phyloP scores from a whole-genome alignment of 768 basidiomycete genomes.

The Clavaria fumosa region DNA sequence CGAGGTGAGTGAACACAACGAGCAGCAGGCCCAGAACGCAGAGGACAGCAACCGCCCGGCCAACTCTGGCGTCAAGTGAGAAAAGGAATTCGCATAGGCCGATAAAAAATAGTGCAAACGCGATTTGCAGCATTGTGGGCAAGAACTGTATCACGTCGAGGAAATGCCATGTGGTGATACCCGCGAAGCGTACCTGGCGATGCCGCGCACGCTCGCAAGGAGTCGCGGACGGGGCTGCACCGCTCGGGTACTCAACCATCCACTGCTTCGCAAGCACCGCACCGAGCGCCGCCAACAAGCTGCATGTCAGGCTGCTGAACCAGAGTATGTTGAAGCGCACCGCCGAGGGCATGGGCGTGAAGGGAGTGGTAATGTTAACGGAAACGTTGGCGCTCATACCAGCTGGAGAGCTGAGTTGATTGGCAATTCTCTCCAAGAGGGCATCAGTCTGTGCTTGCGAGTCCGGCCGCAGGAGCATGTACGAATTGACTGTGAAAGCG shows the following conservation, averaged over 20 bases:
- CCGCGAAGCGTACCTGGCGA: not conserved
- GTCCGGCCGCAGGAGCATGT: conserved; percentile 7
- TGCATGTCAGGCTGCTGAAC: conserved; percentile 11
- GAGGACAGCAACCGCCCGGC: not conserved
- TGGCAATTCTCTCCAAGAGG: conserved; percentile 7
- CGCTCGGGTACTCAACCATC: conserved; percentile 3
- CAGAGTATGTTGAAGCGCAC: conserved; percentile 8
- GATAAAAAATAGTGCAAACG: not conserved
- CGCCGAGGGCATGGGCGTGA: conserved; percentile 4
- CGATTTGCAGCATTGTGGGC: not conserved
- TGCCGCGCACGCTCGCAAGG: not conserved
- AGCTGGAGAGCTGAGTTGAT: conserved; percentile 2
- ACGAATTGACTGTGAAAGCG: conserved; percentile 9
- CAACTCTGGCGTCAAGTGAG: conserved; percentile 1
- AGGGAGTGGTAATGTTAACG: not conserved
- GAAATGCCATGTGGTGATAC: not conserved
- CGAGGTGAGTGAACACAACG: not conserved
- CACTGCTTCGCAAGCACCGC: conserved; percentile 13
- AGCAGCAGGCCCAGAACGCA: conserved; percentile 3
- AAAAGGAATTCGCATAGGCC: conserved; percentile 5
- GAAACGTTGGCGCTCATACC: not conserved
- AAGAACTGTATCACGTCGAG: not conserved
- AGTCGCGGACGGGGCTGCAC: not conserved
- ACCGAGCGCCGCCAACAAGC: conserved; percentile 9
- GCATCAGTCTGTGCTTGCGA: conserved; percentile 9